Percentiles rank a stretch among this genome's conserved stretches.
Evolutionary conservation across 2,329 filamentous ascomycete genomes (phyloP).

Genomic region (Clonostachys solani): DNA sequence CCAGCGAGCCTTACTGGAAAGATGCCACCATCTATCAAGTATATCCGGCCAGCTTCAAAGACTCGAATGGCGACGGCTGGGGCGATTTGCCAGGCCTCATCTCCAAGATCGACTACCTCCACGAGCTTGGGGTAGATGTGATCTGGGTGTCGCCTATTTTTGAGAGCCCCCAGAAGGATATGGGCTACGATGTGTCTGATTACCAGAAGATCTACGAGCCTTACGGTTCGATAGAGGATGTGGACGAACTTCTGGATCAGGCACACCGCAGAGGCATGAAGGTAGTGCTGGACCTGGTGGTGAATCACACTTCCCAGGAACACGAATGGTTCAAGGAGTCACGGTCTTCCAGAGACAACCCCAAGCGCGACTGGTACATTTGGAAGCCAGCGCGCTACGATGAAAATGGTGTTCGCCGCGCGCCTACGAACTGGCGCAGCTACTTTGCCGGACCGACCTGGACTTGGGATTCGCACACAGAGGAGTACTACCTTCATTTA

Average conservation of each 20-base stretch:
- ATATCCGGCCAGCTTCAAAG: constrained; percentile 55
- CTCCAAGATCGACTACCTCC: constrained; percentile 60
- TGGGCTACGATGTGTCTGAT: constrained; percentile 71
- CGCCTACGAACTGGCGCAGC: constrained; percentile 54
- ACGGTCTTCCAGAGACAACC: constrained; percentile 40
- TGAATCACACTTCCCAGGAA: constrained; percentile 61
- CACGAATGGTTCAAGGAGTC: constrained; percentile 56
- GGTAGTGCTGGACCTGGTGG: constrained; percentile 67
- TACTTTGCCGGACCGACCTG: constrained; percentile 45
- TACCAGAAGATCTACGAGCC: constrained; percentile 62
- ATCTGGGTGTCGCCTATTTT: constrained; percentile 53
- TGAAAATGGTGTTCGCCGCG: constrained; percentile 43
- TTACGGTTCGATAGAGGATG: constrained; percentile 64
- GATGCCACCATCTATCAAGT: constrained; percentile 44
- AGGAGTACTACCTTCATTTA: constrained; percentile 54
- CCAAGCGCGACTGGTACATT: constrained; percentile 61
- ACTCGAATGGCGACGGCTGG: constrained; percentile 56
- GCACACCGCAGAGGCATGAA: constrained; percentile 59
- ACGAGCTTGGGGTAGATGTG: constrained; percentile 57
- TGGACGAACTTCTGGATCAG: constrained; percentile 57
- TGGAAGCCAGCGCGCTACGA: constrained; percentile 57
- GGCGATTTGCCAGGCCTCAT: constrained; percentile 64
- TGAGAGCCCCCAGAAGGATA: constrained; percentile 58
- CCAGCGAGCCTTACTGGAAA: constrained; percentile 32
- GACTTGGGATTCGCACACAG: constrained; percentile 44